These are phyloP conservation scores for Apiotrichum sp. DNA, from an alignment of 1,284 basidiomycete genomes.

Conservation along the genomic window DNA sequence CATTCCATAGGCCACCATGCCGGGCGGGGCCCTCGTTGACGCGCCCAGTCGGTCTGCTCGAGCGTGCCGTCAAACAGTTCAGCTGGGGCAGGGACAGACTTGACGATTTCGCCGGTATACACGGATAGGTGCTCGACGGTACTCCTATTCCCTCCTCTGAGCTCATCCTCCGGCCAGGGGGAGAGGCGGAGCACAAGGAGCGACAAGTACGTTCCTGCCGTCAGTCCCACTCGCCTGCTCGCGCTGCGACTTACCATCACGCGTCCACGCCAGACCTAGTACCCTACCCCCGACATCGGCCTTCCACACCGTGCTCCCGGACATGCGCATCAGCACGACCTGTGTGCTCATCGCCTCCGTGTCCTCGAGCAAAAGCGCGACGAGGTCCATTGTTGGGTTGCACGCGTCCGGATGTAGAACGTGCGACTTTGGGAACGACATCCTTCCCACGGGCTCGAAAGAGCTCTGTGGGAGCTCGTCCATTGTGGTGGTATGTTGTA, in stretches of 20 bases:
- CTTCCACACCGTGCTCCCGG: constrained; percentile 41
- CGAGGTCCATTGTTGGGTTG: constrained; percentile 43
- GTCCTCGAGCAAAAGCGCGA: constrained; percentile 24
- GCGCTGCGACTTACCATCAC: constrained; percentile 28
- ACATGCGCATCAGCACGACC: constrained; percentile 33
- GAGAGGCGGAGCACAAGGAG: constrained; percentile 18
- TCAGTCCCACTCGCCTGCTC: neutral
- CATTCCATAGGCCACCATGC: constrained; percentile 17
- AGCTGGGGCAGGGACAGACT: constrained; percentile 7
- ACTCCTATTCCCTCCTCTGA: neutral
- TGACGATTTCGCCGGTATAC: constrained; percentile 31
- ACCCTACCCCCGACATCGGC: constrained; percentile 25
- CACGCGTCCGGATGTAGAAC: constrained; percentile 36
- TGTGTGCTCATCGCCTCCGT: constrained; percentile 1
- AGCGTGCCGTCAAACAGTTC: constrained; percentile 7
- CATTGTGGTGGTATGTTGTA: neutral
- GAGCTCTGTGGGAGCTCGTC: constrained; percentile 14
- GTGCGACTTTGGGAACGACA: constrained; percentile 20
- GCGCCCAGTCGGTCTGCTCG: neutral
- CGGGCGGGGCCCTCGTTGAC: neutral
- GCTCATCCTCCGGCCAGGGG: constrained; percentile 3
- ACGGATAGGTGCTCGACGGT: constrained; percentile 34
- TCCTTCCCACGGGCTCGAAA: constrained; percentile 31
- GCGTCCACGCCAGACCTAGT: constrained; percentile 36
- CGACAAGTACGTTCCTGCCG: constrained; percentile 30